Evolutionary conservation across 2,329 filamentous ascomycete species (phyloP), one percentile per base, ranked within the genome.

Genomic region (Aspergillus sp.): DNA sequence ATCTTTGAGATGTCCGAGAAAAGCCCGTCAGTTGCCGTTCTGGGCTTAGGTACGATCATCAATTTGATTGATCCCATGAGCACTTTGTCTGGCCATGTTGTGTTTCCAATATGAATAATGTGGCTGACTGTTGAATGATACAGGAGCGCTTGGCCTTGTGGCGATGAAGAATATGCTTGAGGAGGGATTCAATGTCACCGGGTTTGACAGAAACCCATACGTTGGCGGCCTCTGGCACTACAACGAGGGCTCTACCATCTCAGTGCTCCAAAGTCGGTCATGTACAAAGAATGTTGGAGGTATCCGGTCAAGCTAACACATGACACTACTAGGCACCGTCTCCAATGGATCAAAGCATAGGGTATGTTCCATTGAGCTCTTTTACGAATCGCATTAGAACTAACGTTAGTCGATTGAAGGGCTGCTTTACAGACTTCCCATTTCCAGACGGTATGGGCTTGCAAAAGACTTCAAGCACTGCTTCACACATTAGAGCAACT

Each of bases 161-260:
- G 70, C 78, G 12, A 67, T 79, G 54, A 82, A 82, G 66, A 77
- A 77, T 42, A 62, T 81, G 18, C 64, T 74, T 2, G 78, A 82
- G 57, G 78, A 79, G 65, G 78, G 78, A 9, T 82, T 80, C 54
- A 65, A 80, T 10, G 78, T 75, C 5, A 71, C 74, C 1, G 79
- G 74, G 2, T 81, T 81, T 50, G 80, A 82, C 52, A 69, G 73
- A 29, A 77, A 76, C 56, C 59, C 65, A 49, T 75, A 74, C 56
- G 65, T 80, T 18, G 79, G 80, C 10, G 79, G 80, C 0, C 64
- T 82, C 0, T 82, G 79, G 79, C 71, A 76, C 49, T 80, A 74
- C 56, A 79, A 72, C 11, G 69, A 73, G 2, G 67, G 78, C 75
- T 4, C 74, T 39, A 16, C 11, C 36, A 39, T 39, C 36, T 39